Evolutionary conservation across 352 stramenopile species (phyloP).

Genomic region (Phytophthora brassicae): DNA sequence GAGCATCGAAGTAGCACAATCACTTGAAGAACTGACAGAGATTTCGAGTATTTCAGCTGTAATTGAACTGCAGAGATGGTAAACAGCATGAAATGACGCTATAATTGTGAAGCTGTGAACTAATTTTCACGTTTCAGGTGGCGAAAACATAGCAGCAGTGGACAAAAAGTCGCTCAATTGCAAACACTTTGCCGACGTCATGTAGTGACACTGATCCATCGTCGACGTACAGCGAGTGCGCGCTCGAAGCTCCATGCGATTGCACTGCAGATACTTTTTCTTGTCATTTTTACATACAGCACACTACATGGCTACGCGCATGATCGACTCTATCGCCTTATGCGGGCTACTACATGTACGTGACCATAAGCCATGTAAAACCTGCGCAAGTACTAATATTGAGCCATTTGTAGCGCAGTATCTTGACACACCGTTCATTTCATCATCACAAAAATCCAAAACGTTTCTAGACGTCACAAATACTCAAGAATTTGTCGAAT

Average conservation of each 20-base stretch:
- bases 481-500: conserved; percentile 15
- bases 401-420: conserved; percentile 13
- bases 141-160: conserved; percentile 31
- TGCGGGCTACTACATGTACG: conserved; percentile 32
- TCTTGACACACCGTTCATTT: conserved; percentile 13
- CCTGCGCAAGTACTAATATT: neutral
- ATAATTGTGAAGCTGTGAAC: neutral
- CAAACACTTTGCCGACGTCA: conserved; percentile 34
- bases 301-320: conserved; percentile 28
- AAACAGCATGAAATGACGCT: neutral
- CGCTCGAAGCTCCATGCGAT: conserved; percentile 53
- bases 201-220: conserved; percentile 30
- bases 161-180: conserved; percentile 36
- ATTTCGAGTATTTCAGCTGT: conserved; percentile 41
- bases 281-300: conserved; percentile 43
- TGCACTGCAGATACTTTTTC: conserved; percentile 46
- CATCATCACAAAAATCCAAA: conserved; percentile 10
- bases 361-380: neutral
- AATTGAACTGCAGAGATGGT: conserved; percentile 47
- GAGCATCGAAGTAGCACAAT: conserved; percentile 10
- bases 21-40: conserved; percentile 43
- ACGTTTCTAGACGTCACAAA: conserved; percentile 11
- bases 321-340: conserved; percentile 44
- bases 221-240: conserved; percentile 35
- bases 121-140: conserved; percentile 27